Base-by-base conservation (phyloP, 805 yeast genomes). In the Lachancea mirantina region DNA sequence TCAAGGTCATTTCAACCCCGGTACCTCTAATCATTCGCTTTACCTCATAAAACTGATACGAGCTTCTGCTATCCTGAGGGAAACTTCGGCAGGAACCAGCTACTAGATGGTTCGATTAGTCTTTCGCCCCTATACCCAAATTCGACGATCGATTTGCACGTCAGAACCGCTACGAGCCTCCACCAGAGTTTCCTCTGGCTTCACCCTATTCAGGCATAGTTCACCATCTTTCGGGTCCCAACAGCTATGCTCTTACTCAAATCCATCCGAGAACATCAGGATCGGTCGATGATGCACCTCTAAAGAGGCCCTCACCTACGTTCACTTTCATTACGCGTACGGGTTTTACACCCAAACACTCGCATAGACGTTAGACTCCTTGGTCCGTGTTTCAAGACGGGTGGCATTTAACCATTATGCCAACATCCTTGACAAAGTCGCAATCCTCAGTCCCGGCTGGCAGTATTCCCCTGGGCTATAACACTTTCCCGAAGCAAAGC, bases 141-240 rank as follows among this genome's bases (percentile, higher is more conserved):
- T 57, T 58, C 60, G 62, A 59, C 62, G 63, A 57, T 58, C 62
- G 64, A 59, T 57, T 59, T 59, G 63, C 64, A 59, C 63, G 62
- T 60, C 63, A 60, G 63, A 59, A 59, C 62, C 62, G 62, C 64
- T 59, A 53, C 62, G 65, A 57, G 62, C 62, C 62, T 59, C 64
- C 63, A 58, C 64, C 64, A 58, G 64, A 59, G 62, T 59, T 57
- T 59, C 63, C 64, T 59, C 64, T 57, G 63, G 63, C 64, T 59
- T 59, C 62, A 57, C 64, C 63, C 64, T 57, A 58, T 58, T 57
- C 63, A 59, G 62, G 63, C 61, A 59, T 59, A 59, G 63, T 58
- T 58, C 64, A 59, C 65, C 64, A 59, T 59, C 65, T 59, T 46
- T 59, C 64, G 64, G 63, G 64, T 59, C 64, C 64, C 64, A 59